A percentile compares a stretch with the other conserved stretches of the same genome.
phyloP scores from a whole-genome alignment of 805 yeast genomes.

The Wickerhamomyces mucosus region DNA sequence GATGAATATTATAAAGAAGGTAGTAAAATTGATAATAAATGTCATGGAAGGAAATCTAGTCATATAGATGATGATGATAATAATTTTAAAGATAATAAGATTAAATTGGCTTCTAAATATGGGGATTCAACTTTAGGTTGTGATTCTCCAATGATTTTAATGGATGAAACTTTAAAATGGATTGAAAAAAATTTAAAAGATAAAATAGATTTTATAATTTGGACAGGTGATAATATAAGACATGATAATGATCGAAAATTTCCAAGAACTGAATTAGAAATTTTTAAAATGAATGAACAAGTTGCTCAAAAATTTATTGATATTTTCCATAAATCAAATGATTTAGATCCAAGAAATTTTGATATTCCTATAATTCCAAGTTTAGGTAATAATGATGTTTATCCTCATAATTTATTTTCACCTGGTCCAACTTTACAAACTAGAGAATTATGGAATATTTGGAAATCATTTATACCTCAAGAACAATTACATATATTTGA shows the following conservation, averaged over 20 bases:
- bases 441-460: conserved; percentile 61
- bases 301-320: conserved; percentile 44
- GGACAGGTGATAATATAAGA: conserved; percentile 88
- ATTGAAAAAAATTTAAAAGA: conserved; percentile 52
- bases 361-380: conserved; percentile 53
- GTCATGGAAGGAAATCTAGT: conserved; percentile 41
- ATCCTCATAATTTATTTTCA: conserved; percentile 78
- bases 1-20: conserved; percentile 57
- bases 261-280: conserved; percentile 69
- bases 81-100: no score
- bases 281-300: conserved; percentile 56
- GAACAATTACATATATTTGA: conserved; percentile 69
- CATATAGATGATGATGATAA: background rate
- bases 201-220: conserved; percentile 74
- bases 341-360: conserved; percentile 32
- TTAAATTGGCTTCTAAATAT: conserved; percentile 49
- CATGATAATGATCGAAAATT: conserved; percentile 70
- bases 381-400: conserved; percentile 82
- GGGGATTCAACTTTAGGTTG: conserved; percentile 76
- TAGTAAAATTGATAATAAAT: conserved; percentile 34
- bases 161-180: conserved; percentile 61
- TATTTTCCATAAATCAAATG: conserved; percentile 33
- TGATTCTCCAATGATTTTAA: conserved; percentile 59
- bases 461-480: conserved; percentile 68
- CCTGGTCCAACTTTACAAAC: conserved; percentile 88